Evolutionary conservation across 2,329 filamentous ascomycete genomes (phyloP).

Genomic region (Fusarium sp.): DNA sequence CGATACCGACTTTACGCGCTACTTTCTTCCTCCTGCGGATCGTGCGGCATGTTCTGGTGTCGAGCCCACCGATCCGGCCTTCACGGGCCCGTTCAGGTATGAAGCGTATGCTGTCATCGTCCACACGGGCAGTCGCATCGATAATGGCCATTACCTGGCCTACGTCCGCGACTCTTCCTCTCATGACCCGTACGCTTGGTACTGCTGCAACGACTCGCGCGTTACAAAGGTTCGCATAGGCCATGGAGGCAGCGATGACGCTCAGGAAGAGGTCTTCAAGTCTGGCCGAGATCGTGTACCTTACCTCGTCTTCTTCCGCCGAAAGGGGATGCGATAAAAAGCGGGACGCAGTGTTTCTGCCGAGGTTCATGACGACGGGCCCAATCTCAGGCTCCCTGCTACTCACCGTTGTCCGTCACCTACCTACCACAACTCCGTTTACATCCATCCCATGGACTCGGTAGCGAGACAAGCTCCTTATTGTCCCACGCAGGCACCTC

Average conservation of each 20-base stretch:
- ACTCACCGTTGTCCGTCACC: background rate
- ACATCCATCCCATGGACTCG: background rate
- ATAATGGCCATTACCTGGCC: slow-evolving; percentile 84
- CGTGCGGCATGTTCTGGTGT: slow-evolving; percentile 43
- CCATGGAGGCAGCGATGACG: slow-evolving; percentile 49
- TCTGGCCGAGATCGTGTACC: slow-evolving; percentile 55
- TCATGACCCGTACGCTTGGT: slow-evolving; percentile 60
- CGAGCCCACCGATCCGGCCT: slow-evolving; percentile 54
- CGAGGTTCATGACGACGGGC: background rate
- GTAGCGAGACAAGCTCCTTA: background rate
- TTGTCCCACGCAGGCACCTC: background rate
- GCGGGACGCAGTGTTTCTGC: background rate
- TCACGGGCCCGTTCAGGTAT: slow-evolving; percentile 75
- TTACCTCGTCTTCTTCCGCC: slow-evolving; percentile 61
- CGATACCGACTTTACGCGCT: slow-evolving; percentile 68
- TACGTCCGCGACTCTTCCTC: slow-evolving; percentile 71
- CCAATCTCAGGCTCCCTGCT: background rate
- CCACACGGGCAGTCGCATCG: slow-evolving; percentile 76
- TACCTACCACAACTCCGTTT: background rate
- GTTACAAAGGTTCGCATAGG: slow-evolving; percentile 59
- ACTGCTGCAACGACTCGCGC: slow-evolving; percentile 60
- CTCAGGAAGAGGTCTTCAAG: slow-evolving; percentile 55
- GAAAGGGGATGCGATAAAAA: slow-evolving; percentile 49
- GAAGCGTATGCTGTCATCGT: slow-evolving; percentile 88
- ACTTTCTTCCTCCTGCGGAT: slow-evolving; percentile 55